Evolutionary conservation across 1,284 basidiomycete species (phyloP).

Genomic region (Leccinum ponderosum): DNA sequence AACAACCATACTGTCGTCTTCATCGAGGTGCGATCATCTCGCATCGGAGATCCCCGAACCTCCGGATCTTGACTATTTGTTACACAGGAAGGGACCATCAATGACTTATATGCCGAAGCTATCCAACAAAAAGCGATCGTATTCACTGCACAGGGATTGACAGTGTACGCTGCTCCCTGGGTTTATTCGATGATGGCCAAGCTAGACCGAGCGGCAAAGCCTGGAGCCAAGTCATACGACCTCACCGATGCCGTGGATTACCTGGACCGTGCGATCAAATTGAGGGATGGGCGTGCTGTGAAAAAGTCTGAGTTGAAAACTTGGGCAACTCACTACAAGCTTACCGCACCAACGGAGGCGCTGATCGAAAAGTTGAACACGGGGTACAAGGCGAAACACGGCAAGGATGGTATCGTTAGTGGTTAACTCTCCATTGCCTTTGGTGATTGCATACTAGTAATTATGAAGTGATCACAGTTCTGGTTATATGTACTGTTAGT

Average conservation of each 20-base stretch:
- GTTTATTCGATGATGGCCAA: slow-evolving; percentile 13
- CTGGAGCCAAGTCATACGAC: slow-evolving; percentile 9
- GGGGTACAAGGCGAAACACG: slow-evolving; percentile 3
- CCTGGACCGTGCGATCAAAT: slow-evolving; percentile 2
- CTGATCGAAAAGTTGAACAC: not conserved
- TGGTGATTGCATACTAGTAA: not conserved
- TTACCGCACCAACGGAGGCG: not conserved
- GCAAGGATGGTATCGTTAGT: slow-evolving; percentile 2
- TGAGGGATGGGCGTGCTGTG: slow-evolving; percentile 2
- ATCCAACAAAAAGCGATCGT: slow-evolving; percentile 7
- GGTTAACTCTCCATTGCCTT: not conserved
- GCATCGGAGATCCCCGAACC: not conserved
- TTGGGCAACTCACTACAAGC: slow-evolving; percentile 5
- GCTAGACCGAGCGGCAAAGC: slow-evolving; percentile 9
- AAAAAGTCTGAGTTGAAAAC: slow-evolving; percentile 7
- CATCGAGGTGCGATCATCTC: slow-evolving; percentile 3
- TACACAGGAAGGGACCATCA: slow-evolving; percentile 2
- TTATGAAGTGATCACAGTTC: not conserved
- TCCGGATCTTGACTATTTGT: not conserved
- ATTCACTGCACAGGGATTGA: slow-evolving; percentile 8
- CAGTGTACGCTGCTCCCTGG: slow-evolving; percentile 14
- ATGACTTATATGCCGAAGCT: slow-evolving; percentile 4
- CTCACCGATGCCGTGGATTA: slow-evolving; percentile 8
- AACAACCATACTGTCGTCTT: slow-evolving; percentile 12
- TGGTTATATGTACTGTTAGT: not conserved